These are phyloP conservation scores for Dryadomyces quercus-mongolicae DNA, from an alignment of 2,329 filamentous ascomycete genomes.

Conservation along the genomic window DNA sequence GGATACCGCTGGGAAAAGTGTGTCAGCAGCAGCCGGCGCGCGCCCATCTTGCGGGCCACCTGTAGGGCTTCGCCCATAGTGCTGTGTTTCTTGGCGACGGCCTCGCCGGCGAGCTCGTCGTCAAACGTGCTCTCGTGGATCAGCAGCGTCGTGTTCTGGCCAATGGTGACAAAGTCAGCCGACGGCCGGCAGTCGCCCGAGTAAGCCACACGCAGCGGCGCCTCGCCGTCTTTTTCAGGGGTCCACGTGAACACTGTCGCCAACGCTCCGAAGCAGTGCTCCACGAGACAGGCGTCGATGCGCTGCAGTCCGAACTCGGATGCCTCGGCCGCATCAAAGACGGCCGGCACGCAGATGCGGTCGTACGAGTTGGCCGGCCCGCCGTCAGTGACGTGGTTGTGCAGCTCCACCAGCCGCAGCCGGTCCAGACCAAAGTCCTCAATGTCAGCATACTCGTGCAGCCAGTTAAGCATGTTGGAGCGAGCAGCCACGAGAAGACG, in stretches of 20 bases:
- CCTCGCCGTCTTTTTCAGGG: conserved; percentile 28
- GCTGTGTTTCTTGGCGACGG: conserved; percentile 76
- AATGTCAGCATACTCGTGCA: conserved; percentile 67
- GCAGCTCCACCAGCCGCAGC: conserved; percentile 22
- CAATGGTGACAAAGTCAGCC: conserved; percentile 55
- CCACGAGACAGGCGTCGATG: conserved; percentile 56
- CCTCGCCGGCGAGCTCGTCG: conserved; percentile 68
- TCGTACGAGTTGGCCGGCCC: background rate
- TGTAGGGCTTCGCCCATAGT: conserved; percentile 78
- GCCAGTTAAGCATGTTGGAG: conserved; percentile 57
- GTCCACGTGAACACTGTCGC: conserved; percentile 55
- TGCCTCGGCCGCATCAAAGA: conserved; percentile 23
- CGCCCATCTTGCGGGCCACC: conserved; percentile 67
- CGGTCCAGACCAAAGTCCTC: conserved; percentile 62
- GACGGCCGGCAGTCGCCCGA: conserved; percentile 88
- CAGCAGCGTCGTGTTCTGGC: conserved; percentile 64
- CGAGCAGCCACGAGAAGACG: conserved; percentile 58
- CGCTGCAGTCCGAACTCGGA: conserved; percentile 43
- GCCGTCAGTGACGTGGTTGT: background rate
- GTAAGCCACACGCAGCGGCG: conserved; percentile 69
- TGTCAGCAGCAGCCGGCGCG: conserved; percentile 70
- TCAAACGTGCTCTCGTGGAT: conserved; percentile 96
- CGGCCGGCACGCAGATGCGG: conserved; percentile 15
- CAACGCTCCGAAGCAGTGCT: conserved; percentile 69
- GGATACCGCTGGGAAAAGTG: conserved; percentile 94